These are phyloP conservation scores for Leccinum obscurum DNA, from an alignment of 768 basidiomycete species.

Conservation along the genomic window DNA sequence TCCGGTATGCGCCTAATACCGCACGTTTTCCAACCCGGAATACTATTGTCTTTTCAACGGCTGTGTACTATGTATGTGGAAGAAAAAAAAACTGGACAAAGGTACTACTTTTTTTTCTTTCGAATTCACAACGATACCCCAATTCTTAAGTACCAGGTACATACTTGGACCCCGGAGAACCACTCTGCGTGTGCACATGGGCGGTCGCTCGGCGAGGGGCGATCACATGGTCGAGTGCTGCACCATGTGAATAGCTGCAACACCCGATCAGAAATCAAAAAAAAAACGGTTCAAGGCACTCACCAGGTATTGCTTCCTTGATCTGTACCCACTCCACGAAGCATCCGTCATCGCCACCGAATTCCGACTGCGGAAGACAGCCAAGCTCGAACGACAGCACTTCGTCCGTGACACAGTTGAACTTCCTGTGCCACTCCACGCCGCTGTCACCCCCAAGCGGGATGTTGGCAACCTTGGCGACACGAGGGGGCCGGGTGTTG, in stretches of 20 bases:
- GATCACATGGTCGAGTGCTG: slow-evolving; percentile 11
- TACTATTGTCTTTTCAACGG: background rate
- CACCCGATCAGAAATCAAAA: background rate
- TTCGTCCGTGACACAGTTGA: slow-evolving; percentile 10
- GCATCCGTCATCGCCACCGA: slow-evolving; percentile 8
- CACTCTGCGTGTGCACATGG: background rate
- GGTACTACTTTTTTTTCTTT: background rate
- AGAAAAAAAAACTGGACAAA: background rate
- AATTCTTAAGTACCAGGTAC: background rate
- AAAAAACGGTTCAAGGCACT: background rate
- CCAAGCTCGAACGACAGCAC: slow-evolving; percentile 17
- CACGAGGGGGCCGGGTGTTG: slow-evolving; percentile 6
- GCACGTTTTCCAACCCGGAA: no score
- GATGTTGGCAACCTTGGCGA: slow-evolving; percentile 8
- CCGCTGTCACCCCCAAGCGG: background rate
- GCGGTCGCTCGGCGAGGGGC: background rate
- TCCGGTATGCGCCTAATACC: no score
- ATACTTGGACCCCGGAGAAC: background rate
- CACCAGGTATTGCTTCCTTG: slow-evolving; percentile 12
- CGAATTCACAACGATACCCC: background rate
- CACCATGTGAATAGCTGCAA: slow-evolving; percentile 14
- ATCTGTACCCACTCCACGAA: slow-evolving; percentile 16
- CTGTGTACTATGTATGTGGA: background rate
- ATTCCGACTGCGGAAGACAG: slow-evolving; percentile 10
- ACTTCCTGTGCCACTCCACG: slow-evolving; percentile 5